Base-by-base conservation (phyloP, 2,329 filamentous ascomycete species). In the Pseudopyrenochaeta lycopersici region DNA sequence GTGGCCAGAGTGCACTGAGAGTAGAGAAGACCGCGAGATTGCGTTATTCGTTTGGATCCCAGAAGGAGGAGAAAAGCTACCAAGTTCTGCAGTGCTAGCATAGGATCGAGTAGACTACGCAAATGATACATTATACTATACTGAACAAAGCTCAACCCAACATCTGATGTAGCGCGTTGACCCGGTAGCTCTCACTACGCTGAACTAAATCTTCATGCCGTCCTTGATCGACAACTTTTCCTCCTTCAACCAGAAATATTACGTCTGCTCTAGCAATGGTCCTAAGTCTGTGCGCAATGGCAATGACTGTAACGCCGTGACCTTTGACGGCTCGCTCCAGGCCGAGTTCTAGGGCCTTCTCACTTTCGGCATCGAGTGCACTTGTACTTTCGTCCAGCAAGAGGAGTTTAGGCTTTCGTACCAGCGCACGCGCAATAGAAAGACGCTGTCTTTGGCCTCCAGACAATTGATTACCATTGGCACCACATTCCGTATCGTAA, bases 401-500 rank as follows among this genome's bases (percentile, higher is more conserved):
- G 12, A 80, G 58, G 10, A 80, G 47, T 32, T 70, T 73, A 0
- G 78, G 78, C 46, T 78, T 76, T 1, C 77, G 67, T n/a, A 80
- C 64, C 30, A 80, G 66, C 2, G 77, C 77, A 18, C 78, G 69
- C 4, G 78, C 78, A 35, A 80, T 78, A 1, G 77, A 76, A 0
- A 80, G 58, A 3, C 78, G 67, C 52, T 80, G 78, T 27, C 74
- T 69, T 43, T 80, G 78, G 3, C 78, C 77, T 23, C 78, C 78
- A 14, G 76, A 78, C 12, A 80, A 63, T 40, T 76, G 72, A 27
- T 70, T 76, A 6, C 77, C 77, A 30, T 73, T 76, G 4, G 73
- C 66, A 10, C 77, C 77, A 52, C 73, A 76, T n/a, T 72, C 71
- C 0, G 88, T 90, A 11, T 88, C 76, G 66, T 91, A 91, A 0